Evolutionary conservation across 192 early-diverging fungal species (phyloP), one percentile per base, ranked within the genome.

Genomic region (Entomortierella beljakovae): DNA sequence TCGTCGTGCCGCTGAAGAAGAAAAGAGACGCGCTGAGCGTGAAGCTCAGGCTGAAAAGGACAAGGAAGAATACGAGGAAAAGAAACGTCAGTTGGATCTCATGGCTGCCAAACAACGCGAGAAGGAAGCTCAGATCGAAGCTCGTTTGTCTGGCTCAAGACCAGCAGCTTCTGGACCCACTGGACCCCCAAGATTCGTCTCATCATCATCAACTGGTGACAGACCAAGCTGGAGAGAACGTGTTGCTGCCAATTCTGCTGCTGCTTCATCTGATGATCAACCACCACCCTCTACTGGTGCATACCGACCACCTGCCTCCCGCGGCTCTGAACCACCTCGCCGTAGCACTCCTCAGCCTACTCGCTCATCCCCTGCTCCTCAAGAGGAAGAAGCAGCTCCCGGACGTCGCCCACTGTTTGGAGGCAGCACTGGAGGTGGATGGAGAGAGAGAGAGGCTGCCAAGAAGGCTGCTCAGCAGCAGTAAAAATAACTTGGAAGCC

Each of bases 101-200:
- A 76, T 85, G 22, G 88, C 82, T 53, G 81, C 68, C 40, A 80
- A 64, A 33, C 82, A 89, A 64, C 64, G 64, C 15, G 87, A 87
- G 53, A 70, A 58, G 31, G 88, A 89, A 57, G 81, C 74, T 15
- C 64, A 79, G 56, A 84, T 87, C 31, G 88, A 89, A 59, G 75
- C 72, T 15, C 83, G 79, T 42, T 43, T 77, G 7, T 38, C 62
- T 25, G 31, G 66, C n/a, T n/a, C 61, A 70, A 54, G 72, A 52
- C 53, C 71, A 11, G 66, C 64, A 37, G 53, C 70, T 16, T 68
- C 77, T 31, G 71, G 71, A 22, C 68, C 79, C 11, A 62, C 75
- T 20, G 43, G 64, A 13, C 75, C 75, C 18, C 67, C 75, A 22
- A 68, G 43, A 49, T 59, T 70, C 16, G 50, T 79, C 20, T 61